A percentile compares a stretch with the other conserved stretches of the same genome.
Conservation (phyloP, 257 asterid genomes). For the Lavandula angustifolia region DNA sequence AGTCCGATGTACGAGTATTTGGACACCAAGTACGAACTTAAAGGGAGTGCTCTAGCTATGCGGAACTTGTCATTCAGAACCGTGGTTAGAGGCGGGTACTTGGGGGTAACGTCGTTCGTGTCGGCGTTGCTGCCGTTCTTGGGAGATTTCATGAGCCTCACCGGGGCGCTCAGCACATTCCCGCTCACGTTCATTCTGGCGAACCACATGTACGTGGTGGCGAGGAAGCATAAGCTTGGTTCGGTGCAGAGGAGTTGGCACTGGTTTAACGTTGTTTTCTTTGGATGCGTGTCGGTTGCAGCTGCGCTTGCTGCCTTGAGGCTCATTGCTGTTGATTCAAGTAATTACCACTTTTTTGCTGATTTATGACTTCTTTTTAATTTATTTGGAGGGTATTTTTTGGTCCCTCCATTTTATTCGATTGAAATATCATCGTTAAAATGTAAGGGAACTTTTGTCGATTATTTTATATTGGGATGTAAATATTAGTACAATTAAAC, state of each 20-base stretch:
- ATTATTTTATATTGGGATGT: background rate
- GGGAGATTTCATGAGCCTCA: constrained; percentile 94
- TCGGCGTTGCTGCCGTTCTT: constrained; percentile 82
- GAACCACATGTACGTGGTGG: constrained; percentile 84
- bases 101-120: constrained; percentile 60
- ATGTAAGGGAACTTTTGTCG: background rate
- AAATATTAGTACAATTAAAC: background rate
- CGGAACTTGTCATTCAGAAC: constrained; percentile 69
- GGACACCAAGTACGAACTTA: constrained; percentile 62
- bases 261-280: constrained; percentile 71
- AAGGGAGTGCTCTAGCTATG: constrained; percentile 62
- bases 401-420: constrained; percentile 9
- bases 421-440: background rate
- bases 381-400: constrained; percentile 7
- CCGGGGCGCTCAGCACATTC: constrained; percentile 85
- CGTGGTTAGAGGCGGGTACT: constrained; percentile 69
- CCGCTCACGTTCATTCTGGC: constrained; percentile 93
- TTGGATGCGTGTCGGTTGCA: constrained; percentile 52
- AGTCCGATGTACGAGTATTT: constrained; percentile 89
- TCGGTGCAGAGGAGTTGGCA: constrained; percentile 75
- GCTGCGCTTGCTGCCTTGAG: constrained; percentile 67
- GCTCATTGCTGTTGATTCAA: constrained; percentile 68
- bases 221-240: constrained; percentile 51
- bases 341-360: constrained; percentile 72
- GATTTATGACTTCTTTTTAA: constrained; percentile 43